phyloP scores from a whole-genome alignment of 768 basidiomycete species.

The Xerocomellus amylosporus region DNA sequence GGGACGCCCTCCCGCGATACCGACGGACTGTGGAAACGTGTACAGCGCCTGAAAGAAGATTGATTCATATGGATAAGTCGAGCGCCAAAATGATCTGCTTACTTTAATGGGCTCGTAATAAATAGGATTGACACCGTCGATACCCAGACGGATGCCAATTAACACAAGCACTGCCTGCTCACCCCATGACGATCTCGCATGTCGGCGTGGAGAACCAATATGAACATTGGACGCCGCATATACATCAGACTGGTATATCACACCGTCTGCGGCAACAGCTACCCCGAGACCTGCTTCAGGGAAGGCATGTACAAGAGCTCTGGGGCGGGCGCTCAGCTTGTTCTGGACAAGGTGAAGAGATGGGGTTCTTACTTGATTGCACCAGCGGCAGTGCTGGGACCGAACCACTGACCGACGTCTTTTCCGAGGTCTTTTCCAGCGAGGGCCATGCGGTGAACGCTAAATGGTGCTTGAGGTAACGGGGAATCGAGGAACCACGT shows the following conservation, averaged over 20 bases:
- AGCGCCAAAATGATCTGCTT: slow-evolving; percentile 9
- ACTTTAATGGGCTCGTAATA: slow-evolving; percentile 88
- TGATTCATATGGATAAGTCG: not conserved
- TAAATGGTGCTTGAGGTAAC: slow-evolving; percentile 79
- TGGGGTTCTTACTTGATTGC: slow-evolving; percentile 71
- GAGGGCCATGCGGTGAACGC: slow-evolving; percentile 93
- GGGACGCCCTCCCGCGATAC: slow-evolving; percentile 94
- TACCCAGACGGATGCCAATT: slow-evolving; percentile 80
- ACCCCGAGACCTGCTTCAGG: slow-evolving; percentile 81
- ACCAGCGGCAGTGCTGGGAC: slow-evolving; percentile 95
- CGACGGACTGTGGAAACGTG: slow-evolving; percentile 92
- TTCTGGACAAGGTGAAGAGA: not conserved
- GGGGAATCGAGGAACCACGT: slow-evolving; percentile 97
- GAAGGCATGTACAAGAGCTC: slow-evolving; percentile 74
- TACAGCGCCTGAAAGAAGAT: slow-evolving; percentile 63
- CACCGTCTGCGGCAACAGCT: slow-evolving; percentile 76
- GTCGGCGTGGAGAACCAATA: slow-evolving; percentile 29
- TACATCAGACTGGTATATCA: slow-evolving; percentile 83
- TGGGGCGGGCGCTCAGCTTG: slow-evolving; percentile 29
- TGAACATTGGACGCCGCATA: slow-evolving; percentile 62
- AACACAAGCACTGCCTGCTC: slow-evolving; percentile 81
- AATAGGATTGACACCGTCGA: slow-evolving; percentile 93
- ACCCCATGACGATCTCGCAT: slow-evolving; percentile 60
- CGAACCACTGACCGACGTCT: slow-evolving; percentile 97
- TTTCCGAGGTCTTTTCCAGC: slow-evolving; percentile 94